These are phyloP conservation scores for Coix lacrymajobi DNA, from an alignment of 176 grass and related monocot genomes.

Conservation along the genomic window DNA sequence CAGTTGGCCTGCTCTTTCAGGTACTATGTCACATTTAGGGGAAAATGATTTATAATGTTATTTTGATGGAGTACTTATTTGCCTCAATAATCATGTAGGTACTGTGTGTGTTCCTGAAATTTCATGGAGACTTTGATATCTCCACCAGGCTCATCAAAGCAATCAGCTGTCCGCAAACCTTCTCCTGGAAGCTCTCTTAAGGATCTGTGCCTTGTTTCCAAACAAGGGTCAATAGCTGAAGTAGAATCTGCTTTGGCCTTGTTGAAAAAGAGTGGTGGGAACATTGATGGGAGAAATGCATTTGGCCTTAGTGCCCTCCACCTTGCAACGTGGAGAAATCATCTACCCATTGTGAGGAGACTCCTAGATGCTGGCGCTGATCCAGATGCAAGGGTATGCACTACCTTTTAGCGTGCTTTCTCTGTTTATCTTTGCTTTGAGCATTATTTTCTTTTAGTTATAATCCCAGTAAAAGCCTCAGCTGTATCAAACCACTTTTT, in stretches of 20 bases:
- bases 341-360: constrained; percentile 76
- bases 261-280: constrained; percentile 79
- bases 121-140: constrained; percentile 67
- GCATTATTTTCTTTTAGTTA: not conserved
- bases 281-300: constrained; percentile 75
- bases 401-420: not conserved
- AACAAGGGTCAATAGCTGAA: constrained; percentile 88
- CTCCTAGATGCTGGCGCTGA: constrained; percentile 83
- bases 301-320: constrained; percentile 96
- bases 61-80: constrained; percentile 32
- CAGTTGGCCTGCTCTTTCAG: constrained; percentile 24
- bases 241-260: constrained; percentile 74
- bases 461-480: not conserved
- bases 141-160: constrained; percentile 54
- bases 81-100: constrained; percentile 3
- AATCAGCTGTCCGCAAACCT: constrained; percentile 49
- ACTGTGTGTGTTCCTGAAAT: constrained; percentile 12
- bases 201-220: constrained; percentile 71
- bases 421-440: constrained; percentile 8
- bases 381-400: constrained; percentile 92
- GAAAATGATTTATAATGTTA: not conserved
- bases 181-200: constrained; percentile 62
- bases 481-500: not conserved
- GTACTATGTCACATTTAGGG: constrained; percentile 24
- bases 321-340: constrained; percentile 97